Evolutionary conservation across 1,284 basidiomycete species (phyloP).

Genomic region (Lentinus polychrous): DNA sequence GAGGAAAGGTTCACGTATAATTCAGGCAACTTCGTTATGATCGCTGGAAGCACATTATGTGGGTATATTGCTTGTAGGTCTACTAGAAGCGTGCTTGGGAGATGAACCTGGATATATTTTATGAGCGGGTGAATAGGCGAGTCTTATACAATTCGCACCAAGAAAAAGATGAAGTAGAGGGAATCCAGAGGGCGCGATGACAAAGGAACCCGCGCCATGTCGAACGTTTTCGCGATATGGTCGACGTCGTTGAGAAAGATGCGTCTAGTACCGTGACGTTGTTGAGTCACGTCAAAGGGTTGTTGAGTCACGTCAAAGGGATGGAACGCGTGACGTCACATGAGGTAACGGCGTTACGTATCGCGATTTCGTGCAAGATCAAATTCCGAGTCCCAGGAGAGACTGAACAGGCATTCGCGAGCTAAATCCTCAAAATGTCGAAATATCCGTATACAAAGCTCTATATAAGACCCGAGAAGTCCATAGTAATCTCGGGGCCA

Average conservation of each 20-base stretch:
- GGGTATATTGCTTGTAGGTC: conserved; percentile 72
- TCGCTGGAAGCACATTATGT: conserved; percentile 35
- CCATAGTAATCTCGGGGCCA: conserved; percentile 47
- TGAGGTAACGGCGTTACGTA: not conserved
- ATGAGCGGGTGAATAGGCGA: not conserved
- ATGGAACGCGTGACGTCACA: not conserved
- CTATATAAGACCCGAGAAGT: conserved; percentile 28
- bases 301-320: not conserved
- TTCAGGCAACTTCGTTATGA: conserved; percentile 34
- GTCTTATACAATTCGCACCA: conserved; percentile 31
- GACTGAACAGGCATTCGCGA: not conserved
- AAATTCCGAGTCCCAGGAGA: too few relatives aligned
- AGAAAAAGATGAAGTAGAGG: conserved; percentile 58
- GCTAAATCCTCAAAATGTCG: conserved; percentile 9
- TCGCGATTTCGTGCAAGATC: too few relatives aligned
- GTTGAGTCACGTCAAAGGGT: not conserved
- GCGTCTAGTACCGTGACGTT: not conserved
- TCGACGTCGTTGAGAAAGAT: not conserved
- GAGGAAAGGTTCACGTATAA: conserved; percentile 45
- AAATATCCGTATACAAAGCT: conserved; percentile 41
- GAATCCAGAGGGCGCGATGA: conserved; percentile 53
- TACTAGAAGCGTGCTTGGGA: conserved; percentile 55
- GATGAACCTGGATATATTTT: conserved; percentile 41
- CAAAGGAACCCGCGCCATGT: conserved; percentile 31
- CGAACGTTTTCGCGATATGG: too few relatives aligned